Evolutionary conservation across 495 filamentous ascomycete genomes (phyloP), one percentile per base, ranked within the genome.

Genomic region (Extremus antarcticus): DNA sequence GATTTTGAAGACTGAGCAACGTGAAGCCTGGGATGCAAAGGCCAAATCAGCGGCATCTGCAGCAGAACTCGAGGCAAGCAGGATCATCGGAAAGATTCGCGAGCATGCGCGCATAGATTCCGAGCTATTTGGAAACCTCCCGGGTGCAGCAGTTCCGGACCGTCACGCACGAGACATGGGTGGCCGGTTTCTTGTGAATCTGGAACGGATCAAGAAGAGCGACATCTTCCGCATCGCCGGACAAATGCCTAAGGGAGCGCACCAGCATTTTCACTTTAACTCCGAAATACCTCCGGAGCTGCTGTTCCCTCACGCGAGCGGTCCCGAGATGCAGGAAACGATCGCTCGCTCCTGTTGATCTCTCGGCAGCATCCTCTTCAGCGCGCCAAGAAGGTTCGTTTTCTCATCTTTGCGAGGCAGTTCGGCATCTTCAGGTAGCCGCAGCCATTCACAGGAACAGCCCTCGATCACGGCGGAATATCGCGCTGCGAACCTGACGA

Each of bases 181-280:
- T 21, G 68, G 68, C 7, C 67, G 66, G 25, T 71, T 71, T 46
- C 57, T 71, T 11, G 66, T 61, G 17, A 71, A 71, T 50, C 63
- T 60, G 49, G 25, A 56, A 1, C 57, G 65, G 7, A 70, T 71
- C 11, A 63, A 68, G 39, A 19, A 51, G 45, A 71, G 68, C 53
- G 59, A 57, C 25, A 24, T 70, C 11, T 70, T 58, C 53, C 8
- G 54, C 8, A 66, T 71, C 32, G 56, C 67, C 4, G 25, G 56
- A 22, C 11, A 49, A 29, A 60, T 65, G 54, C 68, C 68, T 0
- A 71, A 71, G 58, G 68, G 68, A 0, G 51, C 54, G 16, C 63
- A 68, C 47, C 54, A 67, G 47, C 68, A 71, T 49, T 54, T 71
- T 16, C 68, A 71, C 50, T 71, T 71, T 62, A 71, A 71, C 52